Evolutionary conservation across 192 early-diverging fungal species (phyloP).

Genomic region (Gaertneriomyces sp.): DNA sequence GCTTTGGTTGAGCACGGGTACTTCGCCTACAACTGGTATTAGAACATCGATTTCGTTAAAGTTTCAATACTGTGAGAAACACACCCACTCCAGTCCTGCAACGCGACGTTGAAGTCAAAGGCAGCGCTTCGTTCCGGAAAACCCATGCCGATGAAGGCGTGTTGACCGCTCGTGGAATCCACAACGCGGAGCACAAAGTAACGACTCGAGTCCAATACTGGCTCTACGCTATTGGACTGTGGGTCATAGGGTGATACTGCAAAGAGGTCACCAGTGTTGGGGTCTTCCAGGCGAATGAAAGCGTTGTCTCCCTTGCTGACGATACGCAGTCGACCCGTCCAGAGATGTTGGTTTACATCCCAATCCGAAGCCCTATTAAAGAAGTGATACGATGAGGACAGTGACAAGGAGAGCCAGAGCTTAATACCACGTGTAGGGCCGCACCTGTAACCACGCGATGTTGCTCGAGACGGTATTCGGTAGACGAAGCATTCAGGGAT

Average conservation of each 20-base stretch:
- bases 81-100: slow-evolving; percentile 77
- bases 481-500: slow-evolving; percentile 72
- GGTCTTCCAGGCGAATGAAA: slow-evolving; percentile 68
- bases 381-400: not conserved
- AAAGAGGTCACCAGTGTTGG: slow-evolving; percentile 68
- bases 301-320: slow-evolving; percentile 64
- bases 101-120: slow-evolving; percentile 87
- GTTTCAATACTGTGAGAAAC: not conserved
- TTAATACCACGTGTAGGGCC: not conserved
- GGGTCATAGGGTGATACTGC: slow-evolving; percentile 72
- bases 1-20: not conserved
- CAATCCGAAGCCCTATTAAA: slow-evolving; percentile 70
- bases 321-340: slow-evolving; percentile 75
- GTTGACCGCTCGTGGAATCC: slow-evolving; percentile 61
- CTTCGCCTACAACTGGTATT: too few species aligned
- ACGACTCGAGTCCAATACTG: slow-evolving; percentile 75
- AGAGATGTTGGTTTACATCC: slow-evolving; percentile 73
- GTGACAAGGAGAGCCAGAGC: not conserved
- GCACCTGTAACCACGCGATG: slow-evolving; percentile 64
- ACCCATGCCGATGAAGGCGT: slow-evolving; percentile 82
- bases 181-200: slow-evolving; percentile 84
- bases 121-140: slow-evolving; percentile 76
- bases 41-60: not conserved
- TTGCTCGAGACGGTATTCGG: slow-evolving; percentile 65
- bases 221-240: slow-evolving; percentile 65